phyloP scores from a whole-genome alignment of 2,329 filamentous ascomycete species.

The Fusarium sp. region DNA sequence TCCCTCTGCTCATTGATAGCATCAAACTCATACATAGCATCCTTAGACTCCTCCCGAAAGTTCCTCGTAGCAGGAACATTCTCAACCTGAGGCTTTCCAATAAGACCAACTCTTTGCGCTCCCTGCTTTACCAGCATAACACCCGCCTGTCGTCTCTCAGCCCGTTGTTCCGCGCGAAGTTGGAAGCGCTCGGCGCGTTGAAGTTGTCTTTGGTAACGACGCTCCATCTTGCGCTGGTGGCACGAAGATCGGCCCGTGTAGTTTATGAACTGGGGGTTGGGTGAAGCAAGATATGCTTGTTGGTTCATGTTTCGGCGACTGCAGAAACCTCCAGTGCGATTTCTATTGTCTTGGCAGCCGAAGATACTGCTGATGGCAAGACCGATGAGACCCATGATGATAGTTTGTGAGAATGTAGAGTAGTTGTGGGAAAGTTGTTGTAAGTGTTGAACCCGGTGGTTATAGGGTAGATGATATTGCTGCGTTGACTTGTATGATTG shows the following conservation, averaged over 20 bases:
- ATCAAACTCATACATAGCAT: slow-evolving; percentile 20
- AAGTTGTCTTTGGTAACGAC: slow-evolving; percentile 32
- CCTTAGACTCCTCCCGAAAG: not conserved
- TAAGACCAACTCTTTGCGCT: slow-evolving; percentile 10
- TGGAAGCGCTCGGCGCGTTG: slow-evolving; percentile 39
- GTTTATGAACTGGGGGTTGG: not conserved
- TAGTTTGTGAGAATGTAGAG: not conserved
- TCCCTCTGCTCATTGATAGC: slow-evolving; percentile 15
- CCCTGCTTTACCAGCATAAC: slow-evolving; percentile 9
- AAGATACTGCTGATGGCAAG: slow-evolving; percentile 21
- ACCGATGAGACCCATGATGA: slow-evolving; percentile 39
- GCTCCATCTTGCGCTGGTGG: slow-evolving; percentile 32
- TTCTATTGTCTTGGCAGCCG: not conserved
- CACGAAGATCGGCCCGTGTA: slow-evolving; percentile 10
- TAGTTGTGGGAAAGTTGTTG: not conserved
- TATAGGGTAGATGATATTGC: not conserved
- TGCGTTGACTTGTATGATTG: not conserved
- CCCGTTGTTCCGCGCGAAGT: slow-evolving; percentile 36
- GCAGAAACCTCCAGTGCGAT: slow-evolving; percentile 5
- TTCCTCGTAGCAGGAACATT: not conserved
- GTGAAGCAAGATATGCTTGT: not conserved
- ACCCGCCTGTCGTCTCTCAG: slow-evolving; percentile 32
- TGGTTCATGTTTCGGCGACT: not conserved
- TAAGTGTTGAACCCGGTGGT: not conserved
- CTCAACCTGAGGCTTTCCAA: not conserved